Evolutionary conservation across 306 rosid genomes (phyloP).

Genomic region (Glycine soja): DNA sequence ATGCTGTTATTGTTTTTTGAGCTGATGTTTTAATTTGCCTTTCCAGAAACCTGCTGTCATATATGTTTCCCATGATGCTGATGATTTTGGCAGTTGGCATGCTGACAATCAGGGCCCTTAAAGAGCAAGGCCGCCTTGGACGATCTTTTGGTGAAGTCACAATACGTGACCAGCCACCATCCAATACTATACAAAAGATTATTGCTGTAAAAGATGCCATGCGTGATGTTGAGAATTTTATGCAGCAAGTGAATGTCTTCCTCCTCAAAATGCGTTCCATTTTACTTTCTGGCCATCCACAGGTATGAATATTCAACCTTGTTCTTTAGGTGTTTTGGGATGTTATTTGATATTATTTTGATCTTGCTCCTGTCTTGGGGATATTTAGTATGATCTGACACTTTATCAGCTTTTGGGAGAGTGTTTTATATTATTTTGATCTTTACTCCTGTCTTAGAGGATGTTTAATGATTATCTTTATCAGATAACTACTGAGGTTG

Average conservation of each 20-base stretch:
- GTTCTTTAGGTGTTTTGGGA: constrained; percentile 1
- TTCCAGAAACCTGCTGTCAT: constrained; percentile 84
- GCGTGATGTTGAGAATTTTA: constrained; percentile 77
- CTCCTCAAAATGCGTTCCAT: constrained; percentile 84
- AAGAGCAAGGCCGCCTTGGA: constrained; percentile 98
- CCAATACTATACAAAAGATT: constrained; percentile 92
- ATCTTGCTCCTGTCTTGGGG: background rate
- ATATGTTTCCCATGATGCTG: constrained; percentile 72
- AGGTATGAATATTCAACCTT: constrained; percentile 59
- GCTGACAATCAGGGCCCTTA: constrained; percentile 85
- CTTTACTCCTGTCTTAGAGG: constrained; percentile 13
- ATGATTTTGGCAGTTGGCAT: constrained; percentile 73
- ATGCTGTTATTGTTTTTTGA: background rate
- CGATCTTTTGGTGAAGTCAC: constrained; percentile 82
- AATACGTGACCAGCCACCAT: constrained; percentile 91
- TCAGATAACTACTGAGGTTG: constrained; percentile 93
- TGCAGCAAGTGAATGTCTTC: constrained; percentile 81
- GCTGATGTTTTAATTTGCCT: constrained; percentile 48
- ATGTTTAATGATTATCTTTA: constrained; percentile 38
- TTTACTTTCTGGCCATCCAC: constrained; percentile 90
- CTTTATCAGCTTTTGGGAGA: too few species aligned
- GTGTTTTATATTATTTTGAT: background rate
- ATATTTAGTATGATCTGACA: background rate
- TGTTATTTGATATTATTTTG: background rate
- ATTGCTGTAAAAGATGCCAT: constrained; percentile 94